A percentile compares a stretch with the other conserved stretches of the same genome.
These are phyloP conservation scores for Hanseniaspora lachancei DNA, from an alignment of 805 yeast genomes.

Conservation along the genomic window DNA sequence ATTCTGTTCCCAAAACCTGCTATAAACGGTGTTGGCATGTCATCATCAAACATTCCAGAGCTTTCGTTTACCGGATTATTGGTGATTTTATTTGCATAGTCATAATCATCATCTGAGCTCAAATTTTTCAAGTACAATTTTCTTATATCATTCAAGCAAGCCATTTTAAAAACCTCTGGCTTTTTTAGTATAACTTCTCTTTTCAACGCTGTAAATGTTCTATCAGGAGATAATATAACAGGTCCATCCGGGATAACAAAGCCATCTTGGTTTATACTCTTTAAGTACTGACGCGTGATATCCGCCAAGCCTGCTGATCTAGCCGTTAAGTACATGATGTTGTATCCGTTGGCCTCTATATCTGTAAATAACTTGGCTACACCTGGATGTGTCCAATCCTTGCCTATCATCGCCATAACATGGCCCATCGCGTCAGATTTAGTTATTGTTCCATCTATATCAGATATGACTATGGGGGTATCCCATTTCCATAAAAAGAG, in stretches of 20 bases:
- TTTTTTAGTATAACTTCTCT: constrained; percentile 87
- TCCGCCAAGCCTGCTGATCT: constrained; percentile 94
- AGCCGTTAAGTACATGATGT: constrained; percentile 85
- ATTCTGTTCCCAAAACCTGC: constrained; percentile 97
- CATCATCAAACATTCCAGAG: constrained; percentile 22
- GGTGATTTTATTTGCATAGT: constrained; percentile 8
- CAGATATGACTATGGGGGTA: constrained; percentile 87
- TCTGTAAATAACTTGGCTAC: constrained; percentile 88
- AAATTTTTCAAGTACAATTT: constrained; percentile 40
- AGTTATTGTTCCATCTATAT: constrained; percentile 95
- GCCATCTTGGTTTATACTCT: constrained; percentile 60
- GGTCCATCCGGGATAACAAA: constrained; percentile 71
- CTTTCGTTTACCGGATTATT: background rate
- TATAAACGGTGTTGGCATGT: constrained; percentile 67
- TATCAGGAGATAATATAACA: constrained; percentile 84
- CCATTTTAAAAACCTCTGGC: constrained; percentile 98
- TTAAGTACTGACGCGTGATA: constrained; percentile 69
- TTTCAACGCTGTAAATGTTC: constrained; percentile 87
- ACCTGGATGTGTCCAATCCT: constrained; percentile 97
- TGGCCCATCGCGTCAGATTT: constrained; percentile 97
- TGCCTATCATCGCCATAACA: constrained; percentile 80
- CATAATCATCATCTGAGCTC: constrained; percentile 8
- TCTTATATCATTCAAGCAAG: constrained; percentile 78
- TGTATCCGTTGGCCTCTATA: constrained; percentile 75
- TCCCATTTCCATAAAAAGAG: constrained; percentile 72